A percentile compares a stretch with the other conserved stretches of the same genome.
phyloP scores from a whole-genome alignment of 1,284 basidiomycete genomes.

The Ceratobasidium sp. region DNA sequence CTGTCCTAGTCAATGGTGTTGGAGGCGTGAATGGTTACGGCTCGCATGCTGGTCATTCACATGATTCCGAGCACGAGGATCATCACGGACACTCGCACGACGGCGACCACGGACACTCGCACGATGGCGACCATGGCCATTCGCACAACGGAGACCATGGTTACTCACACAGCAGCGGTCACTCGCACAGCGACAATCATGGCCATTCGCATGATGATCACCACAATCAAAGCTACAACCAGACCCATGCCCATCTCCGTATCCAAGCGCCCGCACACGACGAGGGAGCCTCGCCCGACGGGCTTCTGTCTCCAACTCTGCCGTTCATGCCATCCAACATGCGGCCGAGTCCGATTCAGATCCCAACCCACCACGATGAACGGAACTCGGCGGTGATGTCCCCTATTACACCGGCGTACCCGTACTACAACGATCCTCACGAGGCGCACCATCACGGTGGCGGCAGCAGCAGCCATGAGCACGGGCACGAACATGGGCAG shows the following conservation, averaged over 20 bases:
- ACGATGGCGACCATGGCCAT: slow-evolving; percentile 45
- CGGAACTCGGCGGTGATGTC: background rate
- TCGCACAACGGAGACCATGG: slow-evolving; percentile 48
- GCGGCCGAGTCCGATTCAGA: slow-evolving; percentile 1
- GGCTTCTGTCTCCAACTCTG: slow-evolving; percentile 27
- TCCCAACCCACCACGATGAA: background rate
- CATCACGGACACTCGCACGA: slow-evolving; percentile 47
- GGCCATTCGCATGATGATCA: slow-evolving; percentile 50
- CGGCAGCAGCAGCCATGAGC: slow-evolving; percentile 47
- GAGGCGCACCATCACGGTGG: slow-evolving; percentile 5
- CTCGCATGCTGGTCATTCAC: slow-evolving; percentile 45
- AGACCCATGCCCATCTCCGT: slow-evolving; percentile 30
- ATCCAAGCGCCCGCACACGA: slow-evolving; percentile 14
- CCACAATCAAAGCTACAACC: slow-evolving; percentile 49
- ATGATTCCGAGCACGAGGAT: slow-evolving; percentile 44
- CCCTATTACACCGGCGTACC: slow-evolving; percentile 19
- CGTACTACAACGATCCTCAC: slow-evolving; percentile 20
- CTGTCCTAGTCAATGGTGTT: slow-evolving; percentile 34
- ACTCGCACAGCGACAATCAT: slow-evolving; percentile 44
- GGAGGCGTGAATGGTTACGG: slow-evolving; percentile 42
- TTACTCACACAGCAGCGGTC: slow-evolving; percentile 48
- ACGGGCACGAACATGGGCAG: slow-evolving; percentile 71
- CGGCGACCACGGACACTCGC: slow-evolving; percentile 43
- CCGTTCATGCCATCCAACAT: slow-evolving; percentile 33
- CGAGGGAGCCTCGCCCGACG: background rate